Conservation (phyloP, 257 asterid genomes). For the Fraxinus americana region DNA sequence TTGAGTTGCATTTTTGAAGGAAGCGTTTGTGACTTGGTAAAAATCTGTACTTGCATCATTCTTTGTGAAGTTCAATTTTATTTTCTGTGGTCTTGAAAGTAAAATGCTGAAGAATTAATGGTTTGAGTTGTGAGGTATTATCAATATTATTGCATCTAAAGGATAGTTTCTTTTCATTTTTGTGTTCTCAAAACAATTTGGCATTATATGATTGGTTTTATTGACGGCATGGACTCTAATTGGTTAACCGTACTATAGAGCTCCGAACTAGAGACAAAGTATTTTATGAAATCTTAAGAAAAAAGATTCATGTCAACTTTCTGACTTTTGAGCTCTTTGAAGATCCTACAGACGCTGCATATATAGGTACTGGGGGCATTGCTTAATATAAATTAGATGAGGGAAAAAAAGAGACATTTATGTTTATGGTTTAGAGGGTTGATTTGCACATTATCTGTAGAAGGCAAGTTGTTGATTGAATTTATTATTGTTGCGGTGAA, state of each 20-base stretch:
- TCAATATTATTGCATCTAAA: neutral
- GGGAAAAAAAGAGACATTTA: neutral
- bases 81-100: neutral
- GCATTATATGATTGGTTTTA: neutral
- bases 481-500: neutral
- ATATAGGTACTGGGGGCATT: neutral
- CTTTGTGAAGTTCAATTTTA: neutral
- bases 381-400: neutral
- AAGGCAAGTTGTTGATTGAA: neutral
- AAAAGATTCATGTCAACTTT: neutral
- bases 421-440: neutral
- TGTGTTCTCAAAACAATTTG: conserved; percentile 6
- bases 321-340: neutral
- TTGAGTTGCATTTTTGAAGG: conserved; percentile 9
- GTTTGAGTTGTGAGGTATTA: conserved; percentile 17
- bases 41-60: conserved; percentile 4
- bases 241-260: neutral
- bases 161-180: conserved; percentile 13
- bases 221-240: neutral
- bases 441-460: neutral
- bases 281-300: neutral
- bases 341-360: neutral
- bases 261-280: neutral
- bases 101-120: neutral
- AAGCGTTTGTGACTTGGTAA: conserved; percentile 18